phyloP scores from a whole-genome alignment of 257 asterid genomes.

The Plectranthus barbatus region DNA sequence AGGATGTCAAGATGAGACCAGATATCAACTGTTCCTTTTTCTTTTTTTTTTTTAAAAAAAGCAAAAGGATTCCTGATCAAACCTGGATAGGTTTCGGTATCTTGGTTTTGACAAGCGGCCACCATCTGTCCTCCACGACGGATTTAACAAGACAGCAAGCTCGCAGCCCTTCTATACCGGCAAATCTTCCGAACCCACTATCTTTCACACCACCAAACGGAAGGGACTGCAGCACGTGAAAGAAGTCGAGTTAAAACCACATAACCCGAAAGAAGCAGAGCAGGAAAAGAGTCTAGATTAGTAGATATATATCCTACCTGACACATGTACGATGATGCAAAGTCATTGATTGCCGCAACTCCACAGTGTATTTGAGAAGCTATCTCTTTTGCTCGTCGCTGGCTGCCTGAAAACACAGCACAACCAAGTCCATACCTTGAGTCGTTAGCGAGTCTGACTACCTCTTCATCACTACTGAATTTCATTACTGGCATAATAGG shows the following conservation, averaged over 20 bases:
- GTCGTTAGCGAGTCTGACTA: conserved; percentile 75
- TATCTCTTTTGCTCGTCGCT: conserved; percentile 63
- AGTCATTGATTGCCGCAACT: conserved; percentile 84
- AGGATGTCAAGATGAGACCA: conserved; percentile 6
- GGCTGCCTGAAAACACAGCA: conserved; percentile 98
- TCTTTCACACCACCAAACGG: conserved; percentile 98
- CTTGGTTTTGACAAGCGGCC: conserved; percentile 90
- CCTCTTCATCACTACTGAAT: conserved; percentile 91
- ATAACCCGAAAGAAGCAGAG: not conserved
- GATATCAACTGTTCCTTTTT: not conserved
- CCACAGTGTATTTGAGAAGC: conserved; percentile 89
- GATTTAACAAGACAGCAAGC: conserved; percentile 97
- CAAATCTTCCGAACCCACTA: conserved; percentile 97
- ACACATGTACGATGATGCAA: conserved; percentile 90
- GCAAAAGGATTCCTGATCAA: not conserved
- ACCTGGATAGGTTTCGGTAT: conserved; percentile 98
- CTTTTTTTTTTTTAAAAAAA: too few relatives aligned
- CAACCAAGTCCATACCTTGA: conserved; percentile 95
- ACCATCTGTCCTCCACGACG: conserved; percentile 89
- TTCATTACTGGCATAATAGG: conserved; percentile 95
- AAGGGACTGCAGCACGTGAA: conserved; percentile 53
- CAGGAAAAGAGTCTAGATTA: not conserved
- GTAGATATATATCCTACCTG: conserved; percentile 60
- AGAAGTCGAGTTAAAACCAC: not conserved
- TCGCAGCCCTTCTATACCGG: conserved; percentile 88